These are phyloP conservation scores for Corymbia citriodora DNA, from an alignment of 441 rosid genomes.

Conservation along the genomic window DNA sequence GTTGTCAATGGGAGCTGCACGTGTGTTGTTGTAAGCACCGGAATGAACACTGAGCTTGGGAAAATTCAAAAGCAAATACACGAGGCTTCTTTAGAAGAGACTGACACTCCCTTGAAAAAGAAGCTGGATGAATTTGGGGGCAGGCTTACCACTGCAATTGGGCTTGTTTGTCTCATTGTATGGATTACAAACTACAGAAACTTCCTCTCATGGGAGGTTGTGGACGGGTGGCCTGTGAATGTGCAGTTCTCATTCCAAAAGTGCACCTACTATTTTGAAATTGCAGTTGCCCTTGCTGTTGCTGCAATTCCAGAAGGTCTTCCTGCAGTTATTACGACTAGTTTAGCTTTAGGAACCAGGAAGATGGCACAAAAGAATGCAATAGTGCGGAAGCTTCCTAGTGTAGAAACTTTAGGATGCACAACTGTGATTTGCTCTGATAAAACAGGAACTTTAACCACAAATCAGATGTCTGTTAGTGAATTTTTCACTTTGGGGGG, in stretches of 20 bases:
- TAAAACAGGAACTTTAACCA: slow-evolving; percentile 88
- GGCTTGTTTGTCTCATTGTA: slow-evolving; percentile 65
- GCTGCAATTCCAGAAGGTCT: slow-evolving; percentile 99
- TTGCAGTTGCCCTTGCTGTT: slow-evolving; percentile 87
- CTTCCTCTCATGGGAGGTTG: slow-evolving; percentile 68
- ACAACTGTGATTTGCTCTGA: slow-evolving; percentile 92
- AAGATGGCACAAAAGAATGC: slow-evolving; percentile 97
- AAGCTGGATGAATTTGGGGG: slow-evolving; percentile 83
- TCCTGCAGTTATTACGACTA: slow-evolving; percentile 92
- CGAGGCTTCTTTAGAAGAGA: slow-evolving; percentile 77
- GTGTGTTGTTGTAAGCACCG: slow-evolving; percentile 56
- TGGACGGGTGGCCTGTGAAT: slow-evolving; percentile 67
- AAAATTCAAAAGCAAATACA: slow-evolving; percentile 87
- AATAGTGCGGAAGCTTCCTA: slow-evolving; percentile 82
- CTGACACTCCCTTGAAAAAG: slow-evolving; percentile 79
- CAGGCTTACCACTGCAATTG: slow-evolving; percentile 70
- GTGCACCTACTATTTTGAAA: slow-evolving; percentile 89
- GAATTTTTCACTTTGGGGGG: slow-evolving; percentile 80
- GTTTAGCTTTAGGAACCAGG: slow-evolving; percentile 83
- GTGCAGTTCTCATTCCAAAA: slow-evolving; percentile 68
- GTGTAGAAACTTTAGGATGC: slow-evolving; percentile 95
- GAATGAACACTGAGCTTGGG: slow-evolving; percentile 89
- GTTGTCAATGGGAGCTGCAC: slow-evolving; percentile 78
- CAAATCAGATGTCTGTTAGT: slow-evolving; percentile 87
- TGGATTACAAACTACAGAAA: slow-evolving; percentile 83